Evolutionary conservation across 805 yeast species (phyloP).

Genomic region (Candida orba): DNA sequence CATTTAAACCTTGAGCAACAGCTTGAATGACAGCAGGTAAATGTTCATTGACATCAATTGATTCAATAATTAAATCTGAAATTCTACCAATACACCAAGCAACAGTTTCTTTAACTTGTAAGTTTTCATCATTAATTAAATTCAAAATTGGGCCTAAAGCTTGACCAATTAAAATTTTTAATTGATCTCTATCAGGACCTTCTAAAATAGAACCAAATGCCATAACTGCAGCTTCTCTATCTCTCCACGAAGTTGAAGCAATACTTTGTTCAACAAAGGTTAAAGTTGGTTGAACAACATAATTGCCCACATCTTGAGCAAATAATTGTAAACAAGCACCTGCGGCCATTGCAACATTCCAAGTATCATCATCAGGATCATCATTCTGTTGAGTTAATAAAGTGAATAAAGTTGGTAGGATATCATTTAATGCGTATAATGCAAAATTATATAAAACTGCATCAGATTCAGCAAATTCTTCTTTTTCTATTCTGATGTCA

Average conservation of each 20-base stretch:
- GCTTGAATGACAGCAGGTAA: slow-evolving; percentile 71
- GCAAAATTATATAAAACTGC: slow-evolving; percentile 73
- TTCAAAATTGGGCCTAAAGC: slow-evolving; percentile 75
- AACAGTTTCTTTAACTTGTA: slow-evolving; percentile 93
- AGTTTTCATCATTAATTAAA: slow-evolving; percentile 64
- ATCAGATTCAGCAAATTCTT: slow-evolving; percentile 48
- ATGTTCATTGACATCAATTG: slow-evolving; percentile 58
- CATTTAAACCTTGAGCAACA: slow-evolving; percentile 71
- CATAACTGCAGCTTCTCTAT: slow-evolving; percentile 97
- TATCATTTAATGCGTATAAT: slow-evolving; percentile 71
- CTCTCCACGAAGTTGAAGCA: slow-evolving; percentile 60
- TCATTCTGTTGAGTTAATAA: slow-evolving; percentile 85
- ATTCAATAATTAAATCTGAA: slow-evolving; percentile 77
- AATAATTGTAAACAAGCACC: slow-evolving; percentile 93
- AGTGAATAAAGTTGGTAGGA: slow-evolving; percentile 76
- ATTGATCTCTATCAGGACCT: slow-evolving; percentile 77
- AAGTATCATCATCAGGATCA: slow-evolving; percentile 90
- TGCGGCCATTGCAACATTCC: slow-evolving; percentile 98
- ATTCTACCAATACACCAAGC: slow-evolving; percentile 98
- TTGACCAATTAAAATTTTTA: slow-evolving; percentile 63
- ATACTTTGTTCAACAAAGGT: slow-evolving; percentile 77
- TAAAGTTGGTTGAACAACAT: slow-evolving; percentile 79
- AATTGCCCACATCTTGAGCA: slow-evolving; percentile 84
- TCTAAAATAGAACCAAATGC: slow-evolving; percentile 96
- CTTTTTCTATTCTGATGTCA: slow-evolving; percentile 64